These are phyloP conservation scores for Saraca asoca DNA, from an alignment of 331 rosid species.

Conservation along the genomic window DNA sequence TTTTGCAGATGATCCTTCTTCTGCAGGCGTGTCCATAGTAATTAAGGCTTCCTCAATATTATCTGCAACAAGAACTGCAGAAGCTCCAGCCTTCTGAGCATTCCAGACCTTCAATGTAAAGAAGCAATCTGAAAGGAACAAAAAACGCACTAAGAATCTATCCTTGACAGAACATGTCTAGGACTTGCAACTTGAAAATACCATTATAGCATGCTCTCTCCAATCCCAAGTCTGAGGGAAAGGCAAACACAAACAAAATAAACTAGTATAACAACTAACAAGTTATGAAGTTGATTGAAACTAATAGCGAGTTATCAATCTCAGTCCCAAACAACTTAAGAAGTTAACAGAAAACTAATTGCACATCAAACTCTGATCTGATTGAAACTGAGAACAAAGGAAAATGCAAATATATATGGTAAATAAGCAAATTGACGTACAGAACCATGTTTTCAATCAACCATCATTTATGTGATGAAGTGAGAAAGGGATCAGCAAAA, in stretches of 20 bases:
- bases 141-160: slow-evolving; percentile 14
- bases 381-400: background rate
- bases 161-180: background rate
- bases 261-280: too few relatives aligned
- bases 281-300: too few relatives aligned
- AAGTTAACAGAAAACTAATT: too few relatives aligned
- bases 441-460: background rate
- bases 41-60: slow-evolving; percentile 76
- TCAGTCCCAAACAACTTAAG: too few relatives aligned
- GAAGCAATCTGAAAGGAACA: slow-evolving; percentile 79
- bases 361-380: background rate
- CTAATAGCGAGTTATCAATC: too few relatives aligned
- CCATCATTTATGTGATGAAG: background rate
- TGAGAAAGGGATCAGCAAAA: slow-evolving; percentile 3
- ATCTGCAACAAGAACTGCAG: slow-evolving; percentile 98
- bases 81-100: slow-evolving; percentile 99
- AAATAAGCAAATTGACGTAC: slow-evolving; percentile 1
- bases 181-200: too few relatives aligned
- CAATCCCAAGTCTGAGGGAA: too few relatives aligned
- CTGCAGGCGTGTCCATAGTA: slow-evolving; percentile 97
- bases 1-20: slow-evolving; percentile 72
- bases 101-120: slow-evolving; percentile 98
- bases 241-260: too few relatives aligned
- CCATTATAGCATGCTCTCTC: too few relatives aligned
- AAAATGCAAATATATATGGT: background rate